phyloP scores from a whole-genome alignment of 495 filamentous ascomycete genomes.

The Tuber borchii region DNA sequence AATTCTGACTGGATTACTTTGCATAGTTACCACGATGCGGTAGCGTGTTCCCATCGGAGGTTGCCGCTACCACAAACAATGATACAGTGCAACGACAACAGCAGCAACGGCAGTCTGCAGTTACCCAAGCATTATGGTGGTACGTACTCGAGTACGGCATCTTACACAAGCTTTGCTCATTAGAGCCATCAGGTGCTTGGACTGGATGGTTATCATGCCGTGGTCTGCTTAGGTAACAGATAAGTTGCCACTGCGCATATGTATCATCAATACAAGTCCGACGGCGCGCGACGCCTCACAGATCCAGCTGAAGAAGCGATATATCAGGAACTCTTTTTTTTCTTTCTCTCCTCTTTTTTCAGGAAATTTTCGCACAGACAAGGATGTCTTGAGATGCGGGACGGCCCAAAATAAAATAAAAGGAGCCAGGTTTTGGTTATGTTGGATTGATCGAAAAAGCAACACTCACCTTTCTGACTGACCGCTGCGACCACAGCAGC shows the following conservation, averaged over 20 bases:
- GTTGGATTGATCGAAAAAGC: neutral
- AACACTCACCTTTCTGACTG: neutral
- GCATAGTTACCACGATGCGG: neutral
- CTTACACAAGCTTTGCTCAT: neutral
- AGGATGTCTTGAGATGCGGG: neutral
- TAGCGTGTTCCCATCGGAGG: neutral
- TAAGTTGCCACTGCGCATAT: neutral
- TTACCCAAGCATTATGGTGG: neutral
- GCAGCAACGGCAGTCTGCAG: neutral
- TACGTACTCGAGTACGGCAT: neutral
- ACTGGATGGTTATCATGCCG: neutral
- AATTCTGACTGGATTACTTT: neutral
- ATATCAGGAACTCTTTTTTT: neutral
- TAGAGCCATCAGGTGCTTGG: neutral
- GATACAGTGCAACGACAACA: neutral
- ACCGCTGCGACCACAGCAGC: neutral
- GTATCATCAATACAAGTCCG: neutral
- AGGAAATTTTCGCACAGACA: neutral
- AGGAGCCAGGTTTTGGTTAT: neutral
- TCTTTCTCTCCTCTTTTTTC: neutral
- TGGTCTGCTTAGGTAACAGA: slow-evolving; percentile 1
- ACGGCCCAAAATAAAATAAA: neutral
- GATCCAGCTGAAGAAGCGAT: neutral
- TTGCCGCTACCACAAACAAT: neutral
- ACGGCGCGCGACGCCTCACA: neutral